Percentiles rank a stretch among this genome's conserved stretches.
Evolutionary conservation across 2,329 filamentous ascomycete species (phyloP).

Genomic region (Phaeosphaeriaceae sp.): DNA sequence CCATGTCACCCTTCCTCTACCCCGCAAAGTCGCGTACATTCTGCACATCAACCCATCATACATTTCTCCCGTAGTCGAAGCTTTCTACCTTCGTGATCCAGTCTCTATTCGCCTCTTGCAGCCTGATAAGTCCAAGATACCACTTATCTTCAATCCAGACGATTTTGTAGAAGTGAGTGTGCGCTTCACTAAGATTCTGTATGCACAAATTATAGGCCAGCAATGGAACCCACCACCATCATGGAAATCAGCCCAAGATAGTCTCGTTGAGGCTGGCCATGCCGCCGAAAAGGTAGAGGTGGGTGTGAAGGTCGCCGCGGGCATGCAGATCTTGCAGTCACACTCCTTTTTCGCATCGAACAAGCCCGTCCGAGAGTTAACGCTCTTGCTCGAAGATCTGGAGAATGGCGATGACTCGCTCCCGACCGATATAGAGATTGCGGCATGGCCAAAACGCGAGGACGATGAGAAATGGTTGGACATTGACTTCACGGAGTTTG

Average conservation of each 20-base stretch:
- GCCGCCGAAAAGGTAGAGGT: constrained; percentile 61
- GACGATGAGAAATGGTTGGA: constrained; percentile 92
- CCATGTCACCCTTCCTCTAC: constrained; percentile 73
- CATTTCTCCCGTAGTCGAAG: constrained; percentile 83
- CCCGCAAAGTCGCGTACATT: constrained; percentile 80
- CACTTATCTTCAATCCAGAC: constrained; percentile 71
- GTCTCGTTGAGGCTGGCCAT: constrained; percentile 38
- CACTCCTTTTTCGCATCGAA: constrained; percentile 73
- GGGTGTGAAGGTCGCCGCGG: constrained; percentile 89
- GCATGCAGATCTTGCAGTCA: constrained; percentile 84
- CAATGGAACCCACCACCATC: constrained; percentile 71
- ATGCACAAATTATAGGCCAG: constrained; percentile 88
- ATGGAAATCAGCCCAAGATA: constrained; percentile 55
- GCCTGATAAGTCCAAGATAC: constrained; percentile 53
- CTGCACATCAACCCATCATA: constrained; percentile 76
- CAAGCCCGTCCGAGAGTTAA: constrained; percentile 74
- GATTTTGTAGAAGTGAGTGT: constrained; percentile 82
- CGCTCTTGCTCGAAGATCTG: constrained; percentile 76
- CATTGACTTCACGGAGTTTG: constrained; percentile 88
- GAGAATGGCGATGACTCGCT: constrained; percentile 72
- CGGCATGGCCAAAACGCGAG: constrained; percentile 70
- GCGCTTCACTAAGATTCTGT: constrained; percentile 86
- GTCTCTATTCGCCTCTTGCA: constrained; percentile 73
- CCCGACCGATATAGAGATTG: constrained; percentile 76
- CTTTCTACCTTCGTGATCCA: constrained; percentile 90